Evolutionary conservation across 331 rosid species (phyloP).

Genomic region (Rhamnella rubrinervis): DNA sequence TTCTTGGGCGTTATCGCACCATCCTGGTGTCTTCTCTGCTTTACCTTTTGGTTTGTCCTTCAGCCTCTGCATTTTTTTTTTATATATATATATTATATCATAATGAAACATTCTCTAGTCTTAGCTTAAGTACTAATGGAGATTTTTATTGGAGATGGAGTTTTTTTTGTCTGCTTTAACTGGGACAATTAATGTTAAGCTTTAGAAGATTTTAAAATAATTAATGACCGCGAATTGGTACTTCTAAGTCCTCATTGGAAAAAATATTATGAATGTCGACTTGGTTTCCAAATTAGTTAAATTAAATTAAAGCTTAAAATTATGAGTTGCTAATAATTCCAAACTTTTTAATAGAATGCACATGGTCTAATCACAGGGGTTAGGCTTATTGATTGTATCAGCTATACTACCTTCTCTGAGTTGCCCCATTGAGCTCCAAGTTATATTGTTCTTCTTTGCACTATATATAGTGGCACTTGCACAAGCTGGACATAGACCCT

Average conservation of each 20-base stretch:
- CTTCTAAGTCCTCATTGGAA: too few relatives aligned
- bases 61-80: neutral
- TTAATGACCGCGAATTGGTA: too few relatives aligned
- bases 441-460: slow-evolving; percentile 27
- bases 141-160: too few relatives aligned
- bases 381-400: slow-evolving; percentile 28
- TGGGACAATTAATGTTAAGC: too few relatives aligned
- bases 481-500: slow-evolving; percentile 39
- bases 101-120: too few relatives aligned
- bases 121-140: too few relatives aligned
- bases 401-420: slow-evolving; percentile 15
- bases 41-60: slow-evolving; percentile 30
- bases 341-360: neutral
- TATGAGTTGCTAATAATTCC: neutral
- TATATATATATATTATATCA: neutral
- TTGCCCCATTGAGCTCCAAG: slow-evolving; percentile 19
- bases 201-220: too few relatives aligned
- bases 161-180: too few relatives aligned
- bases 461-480: slow-evolving; percentile 30
- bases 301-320: neutral
- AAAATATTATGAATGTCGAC: too few relatives aligned
- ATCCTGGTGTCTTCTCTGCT: slow-evolving; percentile 34
- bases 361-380: slow-evolving; percentile 18
- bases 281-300: too few relatives aligned
- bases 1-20: slow-evolving; percentile 45